These are phyloP conservation scores for Lepraria neglecta DNA, from an alignment of 495 filamentous ascomycete genomes.

Conservation along the genomic window DNA sequence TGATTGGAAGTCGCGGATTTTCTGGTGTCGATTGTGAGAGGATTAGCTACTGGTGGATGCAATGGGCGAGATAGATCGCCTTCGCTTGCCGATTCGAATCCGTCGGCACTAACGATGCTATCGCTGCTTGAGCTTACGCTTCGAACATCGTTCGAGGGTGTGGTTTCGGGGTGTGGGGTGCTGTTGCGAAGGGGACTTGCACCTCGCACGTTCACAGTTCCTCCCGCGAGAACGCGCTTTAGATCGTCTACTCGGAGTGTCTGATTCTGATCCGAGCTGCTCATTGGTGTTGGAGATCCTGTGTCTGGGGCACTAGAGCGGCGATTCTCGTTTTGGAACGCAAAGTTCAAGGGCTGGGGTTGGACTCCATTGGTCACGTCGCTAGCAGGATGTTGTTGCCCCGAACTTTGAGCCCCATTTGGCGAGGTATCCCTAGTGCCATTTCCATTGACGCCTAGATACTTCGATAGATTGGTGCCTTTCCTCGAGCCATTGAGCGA, in stretches of 20 bases:
- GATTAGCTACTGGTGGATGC: slow-evolving; percentile 16
- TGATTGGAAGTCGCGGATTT: slow-evolving; percentile 7
- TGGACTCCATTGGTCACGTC: slow-evolving; percentile 22
- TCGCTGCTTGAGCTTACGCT: slow-evolving; percentile 41
- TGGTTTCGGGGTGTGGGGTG: slow-evolving; percentile 17
- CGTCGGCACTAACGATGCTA: slow-evolving; percentile 47
- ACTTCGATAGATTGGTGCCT: slow-evolving; percentile 50
- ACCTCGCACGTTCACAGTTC: slow-evolving; percentile 32
- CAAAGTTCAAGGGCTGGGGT: slow-evolving; percentile 23
- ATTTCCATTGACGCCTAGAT: slow-evolving; percentile 52
- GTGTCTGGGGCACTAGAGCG: slow-evolving; percentile 40
- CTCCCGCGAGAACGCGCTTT: slow-evolving; percentile 62
- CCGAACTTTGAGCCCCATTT: slow-evolving; percentile 30
- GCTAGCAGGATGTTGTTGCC: slow-evolving; percentile 26
- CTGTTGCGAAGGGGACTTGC: slow-evolving; percentile 36
- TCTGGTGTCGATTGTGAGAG: slow-evolving; percentile 12
- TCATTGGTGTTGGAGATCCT: slow-evolving; percentile 46
- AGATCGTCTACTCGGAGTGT: slow-evolving; percentile 84
- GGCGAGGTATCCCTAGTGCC: slow-evolving; percentile 25
- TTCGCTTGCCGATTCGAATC: slow-evolving; percentile 27
- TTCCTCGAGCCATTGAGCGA: slow-evolving; percentile 67
- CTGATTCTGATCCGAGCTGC: slow-evolving; percentile 54
- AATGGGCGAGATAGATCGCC: slow-evolving; percentile 22
- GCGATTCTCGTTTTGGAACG: slow-evolving; percentile 30
- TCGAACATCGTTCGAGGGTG: slow-evolving; percentile 9